phyloP scores from a whole-genome alignment of 371 early-diverging fungal genomes.

The Neoconidiobolus thromboides region DNA sequence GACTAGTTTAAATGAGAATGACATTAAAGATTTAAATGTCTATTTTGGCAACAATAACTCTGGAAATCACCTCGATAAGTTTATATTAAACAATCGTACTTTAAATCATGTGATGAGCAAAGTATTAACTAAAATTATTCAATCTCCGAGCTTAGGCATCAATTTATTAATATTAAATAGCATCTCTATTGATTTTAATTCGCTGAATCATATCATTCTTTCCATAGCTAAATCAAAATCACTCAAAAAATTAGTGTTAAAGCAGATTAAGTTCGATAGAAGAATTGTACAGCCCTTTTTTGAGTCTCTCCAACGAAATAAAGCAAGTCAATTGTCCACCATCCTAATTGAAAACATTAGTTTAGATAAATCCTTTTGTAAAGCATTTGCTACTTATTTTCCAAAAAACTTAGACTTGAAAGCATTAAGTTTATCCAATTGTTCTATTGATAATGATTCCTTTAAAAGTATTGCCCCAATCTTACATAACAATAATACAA shows the following conservation, averaged over 20 bases:
- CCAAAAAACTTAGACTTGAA: neutral
- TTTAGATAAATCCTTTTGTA: neutral
- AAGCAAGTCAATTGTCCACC: too few relatives aligned
- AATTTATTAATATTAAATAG: neutral
- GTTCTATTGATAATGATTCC: neutral
- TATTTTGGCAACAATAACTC: neutral
- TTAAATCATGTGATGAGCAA: too few relatives aligned
- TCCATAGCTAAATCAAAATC: neutral
- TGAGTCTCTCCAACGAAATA: too few relatives aligned
- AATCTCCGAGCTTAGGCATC: neutral
- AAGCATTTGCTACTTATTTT: neutral
- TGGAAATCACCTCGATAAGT: neutral
- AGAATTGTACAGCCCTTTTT: too few relatives aligned
- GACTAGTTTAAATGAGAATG: neutral
- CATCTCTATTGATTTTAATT: neutral
- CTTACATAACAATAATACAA: neutral
- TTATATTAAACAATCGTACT: too few relatives aligned
- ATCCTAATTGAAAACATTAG: neutral
- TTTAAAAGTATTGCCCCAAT: neutral
- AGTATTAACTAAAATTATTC: neutral
- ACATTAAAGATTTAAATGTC: neutral
- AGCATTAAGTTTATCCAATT: neutral
- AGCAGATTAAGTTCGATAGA: too few relatives aligned
- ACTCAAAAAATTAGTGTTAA: neutral
- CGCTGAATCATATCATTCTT: neutral